Base-by-base conservation (phyloP, 2,329 filamentous ascomycete species). In the Penicillium sp. region DNA sequence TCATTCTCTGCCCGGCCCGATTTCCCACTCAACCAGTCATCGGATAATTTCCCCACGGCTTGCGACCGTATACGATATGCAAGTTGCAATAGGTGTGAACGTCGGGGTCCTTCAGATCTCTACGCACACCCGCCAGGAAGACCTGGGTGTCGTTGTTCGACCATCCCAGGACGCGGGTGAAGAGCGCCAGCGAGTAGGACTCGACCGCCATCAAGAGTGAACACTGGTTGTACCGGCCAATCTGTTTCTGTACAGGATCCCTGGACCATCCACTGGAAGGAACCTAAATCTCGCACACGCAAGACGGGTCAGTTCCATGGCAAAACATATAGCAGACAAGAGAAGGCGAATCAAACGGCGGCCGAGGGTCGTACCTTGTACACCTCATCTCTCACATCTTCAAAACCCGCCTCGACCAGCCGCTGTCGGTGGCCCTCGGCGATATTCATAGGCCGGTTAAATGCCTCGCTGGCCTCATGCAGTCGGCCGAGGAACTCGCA, bases 371-470 rank as follows among this genome's bases (percentile, higher is more conserved):
- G 16, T 34, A 59, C 60, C 56, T 71, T 74, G 50, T 67, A 74
- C 4, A 73, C 51, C 2, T 67, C 59, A 51, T 78, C 71, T 0
- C 60, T 59, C 0, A 81, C 70, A 38, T 79, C 69, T 30, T 67
- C 61, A 46, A 81, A 81, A 1, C 79, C 79, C 0, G 71, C 75
- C 9, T 74, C 72, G 3, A 63, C 58, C 50, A 80, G 65, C 38
- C 70, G 67, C 28, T 64, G 57, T 44, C 67, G 63, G 25, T 70
- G 62, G 9, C 64, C 49, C 17, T 62, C 45, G 28, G 62, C 64
- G 15, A 66, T 58, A 28, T 58, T 54, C 53, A 66, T 54, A 4
- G 46, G 47, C 25, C 66, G 63, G 13, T 65, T 61, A 21, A 64
- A 64, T 36, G 51, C 54, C 27, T 43, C 47, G 16, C 57, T 61